A percentile compares a stretch with the other conserved stretches of the same genome.
These are phyloP conservation scores for Rhodotorula sp. DNA, from an alignment of 1,284 basidiomycete genomes.

Conservation along the genomic window DNA sequence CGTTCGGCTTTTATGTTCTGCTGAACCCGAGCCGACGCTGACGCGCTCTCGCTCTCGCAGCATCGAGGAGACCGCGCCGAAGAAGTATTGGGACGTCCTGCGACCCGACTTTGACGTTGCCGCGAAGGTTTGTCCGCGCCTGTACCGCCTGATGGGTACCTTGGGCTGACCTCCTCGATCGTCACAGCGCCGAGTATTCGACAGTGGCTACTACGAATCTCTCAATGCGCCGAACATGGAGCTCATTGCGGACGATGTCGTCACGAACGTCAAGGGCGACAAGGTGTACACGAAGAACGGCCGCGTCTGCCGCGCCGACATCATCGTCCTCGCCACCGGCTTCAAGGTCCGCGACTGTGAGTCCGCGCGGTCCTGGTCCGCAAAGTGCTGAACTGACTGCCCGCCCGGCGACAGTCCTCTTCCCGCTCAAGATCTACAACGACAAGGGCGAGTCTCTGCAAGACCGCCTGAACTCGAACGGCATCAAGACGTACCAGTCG, in stretches of 20 bases:
- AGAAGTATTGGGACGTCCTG: conserved; percentile 36
- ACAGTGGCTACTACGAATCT: conserved; percentile 28
- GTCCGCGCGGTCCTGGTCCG: background rate
- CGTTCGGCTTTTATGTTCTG: background rate
- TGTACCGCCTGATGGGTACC: background rate
- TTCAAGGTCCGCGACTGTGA: conserved; percentile 37
- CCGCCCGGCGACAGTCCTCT: conserved; percentile 13
- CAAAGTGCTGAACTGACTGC: background rate
- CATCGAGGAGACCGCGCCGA: conserved; percentile 23
- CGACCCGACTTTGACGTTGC: conserved; percentile 37
- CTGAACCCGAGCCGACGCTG: background rate
- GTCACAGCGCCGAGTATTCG: conserved; percentile 34
- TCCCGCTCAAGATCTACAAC: conserved; percentile 37
- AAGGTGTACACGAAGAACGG: conserved; percentile 29
- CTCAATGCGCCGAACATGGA: conserved; percentile 26
- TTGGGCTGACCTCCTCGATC: background rate
- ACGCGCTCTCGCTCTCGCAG: background rate
- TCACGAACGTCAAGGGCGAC: conserved; percentile 19
- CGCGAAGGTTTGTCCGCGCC: conserved; percentile 20
- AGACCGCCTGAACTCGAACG: conserved; percentile 18
- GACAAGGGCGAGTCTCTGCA: conserved; percentile 28
- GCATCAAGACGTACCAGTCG: conserved; percentile 26
- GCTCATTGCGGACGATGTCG: conserved; percentile 33
- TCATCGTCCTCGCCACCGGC: conserved; percentile 33
- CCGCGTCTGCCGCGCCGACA: conserved; percentile 27